Conservation (phyloP, 805 yeast genomes). For the Scheffersomyces spartinae region DNA sequence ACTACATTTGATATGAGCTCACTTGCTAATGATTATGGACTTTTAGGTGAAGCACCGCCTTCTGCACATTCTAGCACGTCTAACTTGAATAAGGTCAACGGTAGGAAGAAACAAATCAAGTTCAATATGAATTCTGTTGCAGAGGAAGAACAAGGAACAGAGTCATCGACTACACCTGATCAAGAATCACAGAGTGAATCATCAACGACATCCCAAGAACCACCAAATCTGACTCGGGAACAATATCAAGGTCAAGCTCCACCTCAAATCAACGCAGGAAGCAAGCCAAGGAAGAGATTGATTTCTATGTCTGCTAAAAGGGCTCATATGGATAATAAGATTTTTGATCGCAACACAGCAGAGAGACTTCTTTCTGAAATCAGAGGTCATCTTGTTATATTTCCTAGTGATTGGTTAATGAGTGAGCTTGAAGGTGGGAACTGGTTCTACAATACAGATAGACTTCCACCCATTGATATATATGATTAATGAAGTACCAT, state of each 20-base stretch:
- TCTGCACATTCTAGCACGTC: no score
- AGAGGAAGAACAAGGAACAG: conserved; percentile 8
- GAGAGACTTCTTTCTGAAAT: conserved; percentile 59
- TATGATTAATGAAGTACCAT: no score
- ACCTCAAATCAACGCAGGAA: no score
- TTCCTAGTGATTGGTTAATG: conserved; percentile 85
- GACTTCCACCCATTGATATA: conserved; percentile 91
- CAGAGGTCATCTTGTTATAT: conserved; percentile 81
- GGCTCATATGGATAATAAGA: conserved; percentile 32
- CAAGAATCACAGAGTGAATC: conserved; percentile 16
- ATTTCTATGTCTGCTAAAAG: no score
- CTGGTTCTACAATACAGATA: conserved; percentile 91
- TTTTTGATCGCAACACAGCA: conserved; percentile 67
- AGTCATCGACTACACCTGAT: conserved; percentile 8
- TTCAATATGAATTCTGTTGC: conserved; percentile 1
- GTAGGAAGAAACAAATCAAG: no score
- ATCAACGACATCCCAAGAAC: conserved; percentile 18
- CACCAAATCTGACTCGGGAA: conserved; percentile 16
- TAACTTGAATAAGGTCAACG: no score
- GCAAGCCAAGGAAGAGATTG: no score
- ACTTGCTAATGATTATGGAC: no score
- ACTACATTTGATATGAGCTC: background rate
- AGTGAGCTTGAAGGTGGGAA: conserved; percentile 83
- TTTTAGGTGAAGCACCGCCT: conserved; percentile 1
- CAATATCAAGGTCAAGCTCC: conserved; percentile 15